Percentiles rank a stretch among this genome's conserved stretches.
These are phyloP conservation scores for Lachnellula subtilissima DNA, from an alignment of 2,329 filamentous ascomycete genomes.

Conservation along the genomic window DNA sequence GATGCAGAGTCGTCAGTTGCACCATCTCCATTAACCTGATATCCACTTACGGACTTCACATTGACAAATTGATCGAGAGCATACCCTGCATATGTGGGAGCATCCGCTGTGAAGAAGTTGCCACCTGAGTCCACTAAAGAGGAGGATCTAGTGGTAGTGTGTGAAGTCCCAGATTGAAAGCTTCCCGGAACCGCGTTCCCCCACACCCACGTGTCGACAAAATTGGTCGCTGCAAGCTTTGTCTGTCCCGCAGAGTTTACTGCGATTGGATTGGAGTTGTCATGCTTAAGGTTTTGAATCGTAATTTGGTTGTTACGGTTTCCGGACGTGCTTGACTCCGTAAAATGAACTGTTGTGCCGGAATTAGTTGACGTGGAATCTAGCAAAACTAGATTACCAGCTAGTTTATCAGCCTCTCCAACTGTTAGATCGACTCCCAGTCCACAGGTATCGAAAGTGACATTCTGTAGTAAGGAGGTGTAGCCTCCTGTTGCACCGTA, in stretches of 20 bases:
- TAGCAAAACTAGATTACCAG: neutral
- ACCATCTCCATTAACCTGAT: constrained; percentile 7
- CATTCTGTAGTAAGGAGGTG: neutral
- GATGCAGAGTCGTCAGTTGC: constrained; percentile 33
- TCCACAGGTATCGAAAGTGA: constrained; percentile 25
- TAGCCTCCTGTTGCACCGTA: neutral
- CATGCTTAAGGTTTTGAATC: neutral
- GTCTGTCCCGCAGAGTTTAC: neutral
- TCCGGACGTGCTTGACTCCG: neutral
- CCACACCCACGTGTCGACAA: neutral
- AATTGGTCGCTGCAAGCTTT: neutral
- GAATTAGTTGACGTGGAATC: neutral
- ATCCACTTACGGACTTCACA: constrained; percentile 1
- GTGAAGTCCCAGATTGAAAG: neutral
- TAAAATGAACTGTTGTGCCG: neutral
- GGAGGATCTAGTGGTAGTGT: neutral
- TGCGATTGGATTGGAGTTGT: neutral
- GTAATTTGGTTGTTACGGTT: neutral
- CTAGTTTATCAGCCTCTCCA: neutral
- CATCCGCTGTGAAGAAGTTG: neutral
- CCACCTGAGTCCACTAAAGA: neutral
- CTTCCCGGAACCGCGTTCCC: neutral
- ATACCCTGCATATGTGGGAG: constrained; percentile 1
- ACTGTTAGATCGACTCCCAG: constrained; percentile 21
- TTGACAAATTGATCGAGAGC: constrained; percentile 1